Evolutionary conservation across 257 asterid species (phyloP).

Genomic region (Lycium ferocissimum): DNA sequence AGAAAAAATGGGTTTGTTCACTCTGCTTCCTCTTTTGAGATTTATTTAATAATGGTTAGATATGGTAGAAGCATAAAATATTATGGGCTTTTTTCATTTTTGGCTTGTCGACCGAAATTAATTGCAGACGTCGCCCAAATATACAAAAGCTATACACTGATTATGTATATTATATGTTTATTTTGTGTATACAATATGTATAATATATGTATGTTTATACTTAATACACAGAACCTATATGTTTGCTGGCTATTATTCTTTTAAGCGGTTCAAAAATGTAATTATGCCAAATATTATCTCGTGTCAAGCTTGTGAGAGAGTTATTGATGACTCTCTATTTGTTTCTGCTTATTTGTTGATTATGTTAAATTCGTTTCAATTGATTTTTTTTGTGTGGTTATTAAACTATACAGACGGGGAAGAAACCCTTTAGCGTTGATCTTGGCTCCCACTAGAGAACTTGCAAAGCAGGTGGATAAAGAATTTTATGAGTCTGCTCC

Average conservation of each 20-base stretch:
- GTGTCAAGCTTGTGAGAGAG: background rate
- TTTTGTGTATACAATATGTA: too few species aligned
- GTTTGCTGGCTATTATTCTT: too few species aligned
- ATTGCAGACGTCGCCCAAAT: too few species aligned
- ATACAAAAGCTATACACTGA: too few species aligned
- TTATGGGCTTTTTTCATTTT: too few species aligned
- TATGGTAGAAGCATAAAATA: constrained; percentile 11
- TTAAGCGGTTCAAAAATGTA: too few species aligned
- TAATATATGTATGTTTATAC: too few species aligned
- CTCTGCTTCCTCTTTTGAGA: background rate
- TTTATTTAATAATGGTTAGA: constrained; percentile 9
- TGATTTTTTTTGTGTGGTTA: constrained; percentile 31
- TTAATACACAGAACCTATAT: too few species aligned
- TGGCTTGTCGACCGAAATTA: too few species aligned
- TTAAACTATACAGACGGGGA: constrained; percentile 63
- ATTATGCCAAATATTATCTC: background rate
- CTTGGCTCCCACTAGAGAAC: constrained; percentile 97
- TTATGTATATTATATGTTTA: too few species aligned
- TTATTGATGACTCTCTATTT: background rate
- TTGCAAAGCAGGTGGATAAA: constrained; percentile 89
- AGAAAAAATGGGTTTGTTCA: constrained; percentile 74
- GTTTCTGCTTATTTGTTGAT: background rate
- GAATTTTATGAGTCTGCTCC: constrained; percentile 85
- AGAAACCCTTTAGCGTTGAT: constrained; percentile 78
- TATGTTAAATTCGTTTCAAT: background rate